phyloP scores from a whole-genome alignment of 2,329 filamentous ascomycete species.

The Pseudopithomyces chartarum region DNA sequence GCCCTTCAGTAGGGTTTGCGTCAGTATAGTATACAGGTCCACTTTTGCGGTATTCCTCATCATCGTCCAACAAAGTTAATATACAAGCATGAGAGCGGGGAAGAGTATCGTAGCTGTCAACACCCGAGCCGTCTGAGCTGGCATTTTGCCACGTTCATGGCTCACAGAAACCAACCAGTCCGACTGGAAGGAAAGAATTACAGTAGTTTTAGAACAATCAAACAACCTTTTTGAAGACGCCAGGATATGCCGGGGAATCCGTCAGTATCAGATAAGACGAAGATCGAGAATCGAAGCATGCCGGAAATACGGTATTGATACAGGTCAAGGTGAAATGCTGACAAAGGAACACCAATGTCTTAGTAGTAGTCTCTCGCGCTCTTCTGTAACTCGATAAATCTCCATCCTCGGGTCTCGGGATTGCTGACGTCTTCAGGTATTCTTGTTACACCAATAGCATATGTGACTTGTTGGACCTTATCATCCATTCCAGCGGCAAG shows the following conservation, averaged over 20 bases:
- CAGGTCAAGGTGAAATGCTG: slow-evolving; percentile 7
- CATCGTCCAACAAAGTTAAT: slow-evolving; percentile 7
- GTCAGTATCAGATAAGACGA: slow-evolving; percentile 13
- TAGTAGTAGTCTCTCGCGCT: slow-evolving; percentile 88
- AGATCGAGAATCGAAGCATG: background rate
- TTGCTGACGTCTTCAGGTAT: slow-evolving; percentile 96
- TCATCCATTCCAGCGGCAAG: slow-evolving; percentile 98
- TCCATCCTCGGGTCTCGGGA: slow-evolving; percentile 94
- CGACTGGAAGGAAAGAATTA: slow-evolving; percentile 13
- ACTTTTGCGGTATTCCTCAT: background rate
- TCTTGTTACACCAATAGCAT: slow-evolving; percentile 93
- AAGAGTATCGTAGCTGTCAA: slow-evolving; percentile 16
- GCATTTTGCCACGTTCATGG: background rate
- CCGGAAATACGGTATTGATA: slow-evolving; percentile 22
- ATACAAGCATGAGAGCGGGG: slow-evolving; percentile 28
- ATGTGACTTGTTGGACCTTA: slow-evolving; percentile 96
- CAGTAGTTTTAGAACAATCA: slow-evolving; percentile 19
- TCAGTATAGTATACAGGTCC: background rate
- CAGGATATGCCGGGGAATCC: slow-evolving; percentile 31
- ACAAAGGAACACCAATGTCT: slow-evolving; percentile 28
- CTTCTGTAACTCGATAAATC: slow-evolving; percentile 98
- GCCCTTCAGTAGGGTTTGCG: background rate
- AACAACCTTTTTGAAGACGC: slow-evolving; percentile 36
- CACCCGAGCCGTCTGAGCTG: background rate
- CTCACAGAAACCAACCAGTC: background rate